Evolutionary conservation across 306 rosid species (phyloP), one percentile per base, ranked within the genome.

Genomic region (Sechiopsis laciniata): DNA sequence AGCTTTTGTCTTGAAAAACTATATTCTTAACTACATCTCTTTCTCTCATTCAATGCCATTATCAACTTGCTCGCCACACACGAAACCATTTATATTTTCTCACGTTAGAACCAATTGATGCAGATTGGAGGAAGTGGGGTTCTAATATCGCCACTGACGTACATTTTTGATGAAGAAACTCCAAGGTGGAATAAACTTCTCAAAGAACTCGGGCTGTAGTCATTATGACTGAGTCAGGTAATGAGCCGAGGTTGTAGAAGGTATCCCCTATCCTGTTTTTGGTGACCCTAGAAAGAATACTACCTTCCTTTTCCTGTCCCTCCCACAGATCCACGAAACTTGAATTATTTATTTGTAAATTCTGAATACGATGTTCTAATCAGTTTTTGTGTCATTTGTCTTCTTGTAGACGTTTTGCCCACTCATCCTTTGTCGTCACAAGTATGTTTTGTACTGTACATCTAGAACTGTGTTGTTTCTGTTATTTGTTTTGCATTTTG

Each of bases 81-180:
- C 19, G 35, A 61, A 19, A 14, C 45, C 35, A 5, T 42, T 65
- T 42, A 59, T 40, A 40, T 15, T 65, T 65, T n/a, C 35, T 68
- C 73, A 48, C 19, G 5, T 48, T 42, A 7, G 45, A 50, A 69
- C 9, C 21, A 10, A 35, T 42, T 78, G 72, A 73, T 83, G 88
- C 87, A 94, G 97, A 78, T 94, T 24, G 97, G 99, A 64, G 99
- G 99, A 77, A 94, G 97, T 35, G 99, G 99, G 32, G 99, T 91
- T 85, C 87, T 94, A 65, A n/a, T 91, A 75, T 91, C 97, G 10
- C 99, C 97, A 5, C 75, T 94, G 90, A 94, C 99, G 40, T 94
- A 94, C 84, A 91, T 94, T 76, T 94, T 94, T 58, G 95, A 94
- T 8, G 99, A 91, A 85, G 99, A 94, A 77, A 89, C 99, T 70